These are phyloP conservation scores for Symbiodinium natans DNA, from an alignment of 73 alveolate genomes.

Conservation along the genomic window DNA sequence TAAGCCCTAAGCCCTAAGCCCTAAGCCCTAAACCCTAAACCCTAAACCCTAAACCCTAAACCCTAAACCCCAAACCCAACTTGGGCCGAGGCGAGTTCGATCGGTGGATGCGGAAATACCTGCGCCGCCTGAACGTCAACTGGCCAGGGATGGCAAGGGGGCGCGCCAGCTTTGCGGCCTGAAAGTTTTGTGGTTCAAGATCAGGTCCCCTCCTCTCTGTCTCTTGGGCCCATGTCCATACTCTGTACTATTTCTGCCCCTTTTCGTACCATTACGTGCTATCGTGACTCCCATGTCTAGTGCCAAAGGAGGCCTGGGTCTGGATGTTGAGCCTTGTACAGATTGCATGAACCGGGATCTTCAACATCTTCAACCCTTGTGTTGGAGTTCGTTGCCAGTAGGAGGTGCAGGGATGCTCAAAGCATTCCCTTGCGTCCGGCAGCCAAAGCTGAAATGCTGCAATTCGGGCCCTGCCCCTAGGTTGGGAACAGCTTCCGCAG, in stretches of 20 bases:
- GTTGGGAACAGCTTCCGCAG: not conserved
- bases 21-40: too few species aligned
- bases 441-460: not conserved
- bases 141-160: not conserved
- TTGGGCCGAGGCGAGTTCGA: not conserved
- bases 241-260: too few species aligned
- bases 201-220: not conserved
- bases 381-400: not conserved
- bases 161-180: not conserved
- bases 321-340: not conserved
- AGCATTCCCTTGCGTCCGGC: not conserved
- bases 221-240: not conserved
- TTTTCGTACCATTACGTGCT: not conserved
- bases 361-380: not conserved
- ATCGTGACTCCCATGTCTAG: too few species aligned
- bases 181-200: not conserved
- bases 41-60: too few species aligned
- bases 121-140: not conserved
- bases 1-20: too few species aligned
- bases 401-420: not conserved
- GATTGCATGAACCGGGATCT: too few species aligned
- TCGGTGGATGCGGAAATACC: not conserved
- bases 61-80: too few species aligned
- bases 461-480: not conserved
- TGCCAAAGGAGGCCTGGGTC: too few species aligned